Evolutionary conservation across 2,329 filamentous ascomycete genomes (phyloP).

Genomic region (Dryadomyces quercivorus): DNA sequence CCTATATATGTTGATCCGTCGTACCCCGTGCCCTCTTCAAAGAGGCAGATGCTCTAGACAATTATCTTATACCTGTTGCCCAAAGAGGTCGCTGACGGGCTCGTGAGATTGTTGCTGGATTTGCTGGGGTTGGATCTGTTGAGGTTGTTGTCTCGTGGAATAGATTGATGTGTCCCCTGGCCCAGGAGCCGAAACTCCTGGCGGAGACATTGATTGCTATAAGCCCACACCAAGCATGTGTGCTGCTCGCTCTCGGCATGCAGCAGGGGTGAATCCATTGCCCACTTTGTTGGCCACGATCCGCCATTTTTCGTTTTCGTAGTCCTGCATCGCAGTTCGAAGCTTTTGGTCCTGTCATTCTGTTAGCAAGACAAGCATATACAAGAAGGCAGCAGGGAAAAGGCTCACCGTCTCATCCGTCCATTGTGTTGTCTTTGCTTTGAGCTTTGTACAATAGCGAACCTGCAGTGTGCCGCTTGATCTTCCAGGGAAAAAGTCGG

Average conservation of each 20-base stretch:
- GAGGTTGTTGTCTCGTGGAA: slow-evolving; percentile 19
- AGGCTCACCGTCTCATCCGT: slow-evolving; percentile 79
- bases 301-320: slow-evolving; percentile 87
- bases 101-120: background rate
- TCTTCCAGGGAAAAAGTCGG: slow-evolving; percentile 85
- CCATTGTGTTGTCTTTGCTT: slow-evolving; percentile 88
- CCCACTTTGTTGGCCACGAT: slow-evolving; percentile 86
- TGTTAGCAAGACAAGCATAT: background rate
- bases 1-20: background rate
- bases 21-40: background rate
- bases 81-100: background rate
- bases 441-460: slow-evolving; percentile 87
- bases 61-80: background rate
- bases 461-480: slow-evolving; percentile 88
- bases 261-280: slow-evolving; percentile 74
- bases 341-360: slow-evolving; percentile 60
- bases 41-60: background rate
- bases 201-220: slow-evolving; percentile 44
- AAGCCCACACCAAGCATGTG: slow-evolving; percentile 44
- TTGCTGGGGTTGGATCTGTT: slow-evolving; percentile 2
- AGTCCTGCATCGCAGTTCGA: slow-evolving; percentile 64
- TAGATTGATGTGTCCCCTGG: slow-evolving; percentile 33
- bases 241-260: slow-evolving; percentile 70
- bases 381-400: slow-evolving; percentile 9
- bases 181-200: slow-evolving; percentile 31